These are phyloP conservation scores for Paramyrothecium sp. DNA, from an alignment of 2,329 filamentous ascomycete species.

Conservation along the genomic window DNA sequence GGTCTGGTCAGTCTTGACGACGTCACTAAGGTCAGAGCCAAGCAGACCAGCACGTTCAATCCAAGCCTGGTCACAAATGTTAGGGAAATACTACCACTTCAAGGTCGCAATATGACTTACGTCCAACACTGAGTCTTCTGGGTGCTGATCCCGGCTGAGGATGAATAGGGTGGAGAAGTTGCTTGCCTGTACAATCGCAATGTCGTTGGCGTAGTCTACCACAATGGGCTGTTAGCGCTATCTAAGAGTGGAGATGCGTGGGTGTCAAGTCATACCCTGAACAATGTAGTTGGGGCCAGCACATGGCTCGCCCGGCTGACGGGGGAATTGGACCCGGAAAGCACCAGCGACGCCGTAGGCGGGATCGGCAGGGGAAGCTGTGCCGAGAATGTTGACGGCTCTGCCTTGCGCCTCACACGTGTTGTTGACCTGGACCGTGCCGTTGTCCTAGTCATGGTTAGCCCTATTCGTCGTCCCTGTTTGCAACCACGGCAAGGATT, in stretches of 20 bases:
- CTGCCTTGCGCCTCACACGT: constrained; percentile 23
- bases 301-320: constrained; percentile 23
- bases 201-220: constrained; percentile 25
- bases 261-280: constrained; percentile 17
- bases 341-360: constrained; percentile 25
- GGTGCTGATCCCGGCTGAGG: constrained; percentile 26
- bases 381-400: constrained; percentile 26
- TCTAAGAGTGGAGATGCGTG: too few species aligned
- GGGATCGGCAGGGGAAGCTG: constrained; percentile 22
- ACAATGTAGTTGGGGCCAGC: constrained; percentile 31
- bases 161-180: constrained; percentile 30
- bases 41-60: constrained; percentile 21
- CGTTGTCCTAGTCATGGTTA: constrained; percentile 19
- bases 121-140: constrained; percentile 21
- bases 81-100: too few species aligned
- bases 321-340: constrained; percentile 28
- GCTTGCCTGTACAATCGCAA: constrained; percentile 29
- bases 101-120: constrained; percentile 15
- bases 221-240: not conserved
- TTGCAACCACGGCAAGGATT: not conserved
- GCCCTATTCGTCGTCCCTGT: not conserved
- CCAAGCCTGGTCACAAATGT: constrained; percentile 14
- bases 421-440: constrained; percentile 29
- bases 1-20: constrained; percentile 23
- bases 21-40: constrained; percentile 19